Evolutionary conservation across 305 asterid species (phyloP).

Genomic region (Fraxinus paxiana): DNA sequence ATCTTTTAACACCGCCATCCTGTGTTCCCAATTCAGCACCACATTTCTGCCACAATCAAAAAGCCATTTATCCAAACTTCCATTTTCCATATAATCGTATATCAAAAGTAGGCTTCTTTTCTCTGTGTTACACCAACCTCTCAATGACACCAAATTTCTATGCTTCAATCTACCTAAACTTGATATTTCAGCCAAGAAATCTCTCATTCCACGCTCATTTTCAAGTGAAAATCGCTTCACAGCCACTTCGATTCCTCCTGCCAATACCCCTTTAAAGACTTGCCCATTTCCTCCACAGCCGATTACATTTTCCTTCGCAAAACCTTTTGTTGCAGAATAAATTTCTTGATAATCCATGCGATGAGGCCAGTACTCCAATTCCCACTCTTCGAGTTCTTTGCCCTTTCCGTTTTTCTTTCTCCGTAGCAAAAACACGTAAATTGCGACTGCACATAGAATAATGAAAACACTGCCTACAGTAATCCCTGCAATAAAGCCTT

Average conservation of each 20-base stretch:
- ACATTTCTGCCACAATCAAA: conserved; percentile 17
- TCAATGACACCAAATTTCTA: conserved; percentile 30
- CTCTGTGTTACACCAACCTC: conserved; percentile 47
- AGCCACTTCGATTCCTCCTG: conserved; percentile 35
- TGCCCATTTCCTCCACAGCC: conserved; percentile 40
- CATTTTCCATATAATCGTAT: conserved; percentile 41
- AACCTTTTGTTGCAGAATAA: conserved; percentile 35
- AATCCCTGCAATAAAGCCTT: conserved; percentile 33
- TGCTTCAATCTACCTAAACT: conserved; percentile 42
- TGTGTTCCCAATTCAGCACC: conserved; percentile 26
- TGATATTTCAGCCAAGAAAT: conserved; percentile 37
- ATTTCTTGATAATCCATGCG: conserved; percentile 36
- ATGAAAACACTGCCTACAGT: conserved; percentile 21
- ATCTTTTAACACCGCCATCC: conserved; percentile 32
- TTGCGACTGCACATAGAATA: conserved; percentile 8
- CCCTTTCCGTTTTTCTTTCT: conserved; percentile 23
- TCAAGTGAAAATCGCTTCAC: conserved; percentile 36
- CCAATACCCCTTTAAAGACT: conserved; percentile 30
- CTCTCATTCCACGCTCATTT: conserved; percentile 33
- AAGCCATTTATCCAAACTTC: conserved; percentile 32
- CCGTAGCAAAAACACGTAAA: conserved; percentile 17
- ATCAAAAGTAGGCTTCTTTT: conserved; percentile 31
- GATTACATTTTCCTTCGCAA: conserved; percentile 34
- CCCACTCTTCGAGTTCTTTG: conserved; percentile 43
- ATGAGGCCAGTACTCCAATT: conserved; percentile 45